Base-by-base conservation (phyloP, 305 asterid species). In the Petunia hybrid region DNA sequence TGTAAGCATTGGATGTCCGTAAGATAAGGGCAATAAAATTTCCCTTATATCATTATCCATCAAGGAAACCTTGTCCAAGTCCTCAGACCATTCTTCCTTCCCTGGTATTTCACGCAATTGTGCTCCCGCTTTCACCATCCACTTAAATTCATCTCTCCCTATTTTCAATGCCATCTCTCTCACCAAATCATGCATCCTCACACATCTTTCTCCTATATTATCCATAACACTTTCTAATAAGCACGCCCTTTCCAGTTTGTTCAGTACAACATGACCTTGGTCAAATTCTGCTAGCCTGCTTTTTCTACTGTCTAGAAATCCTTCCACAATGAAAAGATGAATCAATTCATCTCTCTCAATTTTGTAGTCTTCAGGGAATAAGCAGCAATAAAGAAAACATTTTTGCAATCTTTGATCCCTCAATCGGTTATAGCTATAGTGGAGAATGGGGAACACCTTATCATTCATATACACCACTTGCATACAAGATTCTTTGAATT, bases 151-250 rank as follows among this genome's bases (percentile, higher is more conserved):
- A 14, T 76, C 76, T 22, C 73, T 76, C 0, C 77, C 51, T 10
- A 85, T 74, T 42, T 62, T 41, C 48, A 85, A 8, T 6, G 82
- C 84, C 85, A 82, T 82, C 22, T 79, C 73, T 75, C 84, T 79
- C 16, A 85, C 59, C 53, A 85, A 64, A 82, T 85, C 85, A 66
- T 82, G 85, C 87, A 79, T 85, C 70, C 77, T 85, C 59, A 85
- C 76, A 41, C 48, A 43, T 56, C 31, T 40, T 2, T 48, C 5
- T 36, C 40, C 81, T n/a, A 10, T 35, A 12, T 41, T 6, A 8
- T 61, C 43, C 8, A 31, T 4, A 39, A 68, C 41, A 57, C 77
- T 77, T 55, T 81, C 77, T 57, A 81, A 68, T 22, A 84, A 57
- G 57, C 81, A 84, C 14, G 61, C 65, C 77, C 80, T 78, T 68